phyloP scores from a whole-genome alignment of 2,329 filamentous ascomycete genomes.

The Penicillium freii region DNA sequence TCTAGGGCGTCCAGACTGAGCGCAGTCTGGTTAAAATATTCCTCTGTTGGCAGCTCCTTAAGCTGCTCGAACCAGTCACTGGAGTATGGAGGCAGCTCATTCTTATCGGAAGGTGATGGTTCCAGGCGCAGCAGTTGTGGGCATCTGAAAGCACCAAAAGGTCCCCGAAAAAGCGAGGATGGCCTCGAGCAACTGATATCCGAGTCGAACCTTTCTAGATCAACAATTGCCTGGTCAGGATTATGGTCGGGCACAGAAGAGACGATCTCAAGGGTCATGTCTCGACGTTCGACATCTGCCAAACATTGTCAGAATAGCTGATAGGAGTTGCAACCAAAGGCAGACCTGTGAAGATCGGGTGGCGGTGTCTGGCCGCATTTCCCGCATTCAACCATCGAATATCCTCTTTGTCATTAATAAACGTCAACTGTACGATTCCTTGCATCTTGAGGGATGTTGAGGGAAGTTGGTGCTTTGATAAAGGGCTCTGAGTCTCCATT shows the following conservation, averaged over 20 bases:
- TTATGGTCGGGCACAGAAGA: conserved; percentile 4
- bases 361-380: no score
- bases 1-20: background rate
- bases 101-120: background rate
- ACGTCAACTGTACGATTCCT: no score
- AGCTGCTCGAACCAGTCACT: background rate
- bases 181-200: background rate
- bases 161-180: conserved; percentile 11
- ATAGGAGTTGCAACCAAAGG: no score
- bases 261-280: conserved; percentile 13
- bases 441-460: no score
- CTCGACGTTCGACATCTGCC: background rate
- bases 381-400: no score
- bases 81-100: background rate
- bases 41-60: background rate
- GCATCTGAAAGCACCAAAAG: conserved; percentile 17
- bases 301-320: no score
- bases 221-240: conserved; percentile 9
- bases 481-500: no score
- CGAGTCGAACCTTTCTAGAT: conserved; percentile 11
- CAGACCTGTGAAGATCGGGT: no score
- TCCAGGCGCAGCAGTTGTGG: background rate
- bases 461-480: no score
- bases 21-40: background rate
- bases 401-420: no score